phyloP scores from a whole-genome alignment of 179 eudicot genomes.

The Gypsophila paniculata region DNA sequence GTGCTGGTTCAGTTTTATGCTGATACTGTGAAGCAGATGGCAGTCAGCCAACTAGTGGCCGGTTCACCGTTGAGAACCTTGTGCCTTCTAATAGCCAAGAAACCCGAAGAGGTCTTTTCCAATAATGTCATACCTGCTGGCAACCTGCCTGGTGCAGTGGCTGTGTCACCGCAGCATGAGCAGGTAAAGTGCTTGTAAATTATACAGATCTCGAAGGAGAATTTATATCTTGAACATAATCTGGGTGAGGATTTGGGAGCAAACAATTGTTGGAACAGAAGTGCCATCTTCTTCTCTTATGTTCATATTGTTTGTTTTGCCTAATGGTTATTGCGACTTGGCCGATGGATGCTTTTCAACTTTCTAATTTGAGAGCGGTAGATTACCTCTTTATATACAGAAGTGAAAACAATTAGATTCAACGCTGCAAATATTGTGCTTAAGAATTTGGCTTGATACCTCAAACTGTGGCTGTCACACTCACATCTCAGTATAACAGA shows the following conservation, averaged over 20 bases:
- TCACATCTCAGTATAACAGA: slow-evolving; percentile 26
- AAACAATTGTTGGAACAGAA: neutral
- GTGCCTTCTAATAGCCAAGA: slow-evolving; percentile 82
- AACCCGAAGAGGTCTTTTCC: slow-evolving; percentile 74
- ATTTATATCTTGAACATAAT: neutral
- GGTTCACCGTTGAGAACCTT: slow-evolving; percentile 88
- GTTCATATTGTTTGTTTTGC: neutral
- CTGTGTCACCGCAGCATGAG: slow-evolving; percentile 41
- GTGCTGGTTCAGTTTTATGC: slow-evolving; percentile 59
- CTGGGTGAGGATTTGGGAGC: neutral
- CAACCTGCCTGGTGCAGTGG: slow-evolving; percentile 38
- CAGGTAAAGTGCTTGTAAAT: slow-evolving; percentile 41
- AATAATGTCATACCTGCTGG: slow-evolving; percentile 28
- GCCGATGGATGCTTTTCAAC: neutral
- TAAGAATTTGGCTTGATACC: neutral
- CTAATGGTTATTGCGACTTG: neutral
- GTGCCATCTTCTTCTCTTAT: neutral
- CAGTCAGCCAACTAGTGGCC: slow-evolving; percentile 58
- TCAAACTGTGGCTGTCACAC: slow-evolving; percentile 13
- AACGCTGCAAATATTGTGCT: neutral
- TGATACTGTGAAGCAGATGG: slow-evolving; percentile 84
- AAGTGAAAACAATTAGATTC: neutral
- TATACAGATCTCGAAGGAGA: slow-evolving; percentile 2
- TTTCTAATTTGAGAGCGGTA: neutral
- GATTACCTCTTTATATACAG: neutral